These are phyloP conservation scores for Ganoderma leucocontextum DNA, from an alignment of 1,284 basidiomycete genomes.

Conservation along the genomic window DNA sequence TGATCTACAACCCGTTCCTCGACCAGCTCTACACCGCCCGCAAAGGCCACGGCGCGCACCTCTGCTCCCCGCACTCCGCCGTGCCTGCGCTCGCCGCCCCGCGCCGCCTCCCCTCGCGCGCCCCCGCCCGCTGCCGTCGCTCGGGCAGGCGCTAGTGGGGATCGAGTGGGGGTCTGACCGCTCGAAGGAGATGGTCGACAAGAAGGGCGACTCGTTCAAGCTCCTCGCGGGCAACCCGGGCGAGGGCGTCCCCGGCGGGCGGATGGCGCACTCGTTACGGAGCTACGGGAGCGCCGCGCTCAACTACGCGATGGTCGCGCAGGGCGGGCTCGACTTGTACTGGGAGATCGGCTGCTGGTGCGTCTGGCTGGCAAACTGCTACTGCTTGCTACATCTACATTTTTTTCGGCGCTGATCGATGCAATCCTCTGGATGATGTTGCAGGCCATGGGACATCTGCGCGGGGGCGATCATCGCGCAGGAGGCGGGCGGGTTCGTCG, in stretches of 20 bases:
- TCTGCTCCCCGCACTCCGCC: conserved; percentile 50
- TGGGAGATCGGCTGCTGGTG: conserved; percentile 93
- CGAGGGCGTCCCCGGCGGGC: conserved; percentile 72
- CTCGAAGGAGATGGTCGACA: conserved; percentile 59
- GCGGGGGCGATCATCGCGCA: conserved; percentile 94
- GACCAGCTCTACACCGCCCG: conserved; percentile 86
- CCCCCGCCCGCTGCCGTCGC: conserved; percentile 74
- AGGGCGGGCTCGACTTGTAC: conserved; percentile 85
- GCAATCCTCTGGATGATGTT: no score
- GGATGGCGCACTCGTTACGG: conserved; percentile 89
- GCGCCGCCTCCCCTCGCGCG: conserved; percentile 76
- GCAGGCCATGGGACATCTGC: conserved; percentile 89
- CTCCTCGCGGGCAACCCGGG: conserved; percentile 81
- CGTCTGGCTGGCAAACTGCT: no score
- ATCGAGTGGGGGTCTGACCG: conserved; percentile 95
- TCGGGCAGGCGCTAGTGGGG: conserved; percentile 84
- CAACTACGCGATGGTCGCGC: conserved; percentile 85
- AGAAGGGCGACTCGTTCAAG: conserved; percentile 78
- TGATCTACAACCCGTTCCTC: conserved; percentile 94
- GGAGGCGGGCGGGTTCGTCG: conserved; percentile 86
- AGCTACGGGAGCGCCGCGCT: conserved; percentile 88
- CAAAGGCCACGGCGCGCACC: conserved; percentile 82
- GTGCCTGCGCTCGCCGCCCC: conserved; percentile 50
- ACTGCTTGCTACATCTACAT: no score
- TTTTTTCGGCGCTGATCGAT: no score